Conservation (phyloP, 2,329 filamentous ascomycete species). For the Aspergillus vadensis region DNA sequence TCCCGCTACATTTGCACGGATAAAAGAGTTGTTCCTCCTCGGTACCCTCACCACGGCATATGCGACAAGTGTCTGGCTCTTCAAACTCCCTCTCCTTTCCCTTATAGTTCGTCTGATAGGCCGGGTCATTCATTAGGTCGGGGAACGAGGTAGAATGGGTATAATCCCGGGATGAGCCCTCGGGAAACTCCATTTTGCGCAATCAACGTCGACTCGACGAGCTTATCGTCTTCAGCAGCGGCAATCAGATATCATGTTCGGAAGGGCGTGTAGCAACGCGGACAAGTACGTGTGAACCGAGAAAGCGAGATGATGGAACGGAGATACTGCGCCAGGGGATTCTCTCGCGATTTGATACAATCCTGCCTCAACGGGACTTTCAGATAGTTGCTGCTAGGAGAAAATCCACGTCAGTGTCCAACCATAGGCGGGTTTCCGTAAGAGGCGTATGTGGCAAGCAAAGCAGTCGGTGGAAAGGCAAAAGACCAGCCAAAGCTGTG, state of each 20-base stretch:
- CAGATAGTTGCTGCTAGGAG: neutral
- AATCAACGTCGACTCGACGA: conserved; percentile 20
- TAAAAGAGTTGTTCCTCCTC: conserved; percentile 86
- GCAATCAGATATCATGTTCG: conserved; percentile 30
- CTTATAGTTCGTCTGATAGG: conserved; percentile 48
- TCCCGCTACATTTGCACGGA: conserved; percentile 97
- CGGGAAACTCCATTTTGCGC: conserved; percentile 32
- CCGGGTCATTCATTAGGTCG: conserved; percentile 61
- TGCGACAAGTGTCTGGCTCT: conserved; percentile 86
- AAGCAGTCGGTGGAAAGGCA: neutral
- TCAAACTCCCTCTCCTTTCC: conserved; percentile 43
- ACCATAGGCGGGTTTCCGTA: neutral
- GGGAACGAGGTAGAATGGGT: conserved; percentile 33
- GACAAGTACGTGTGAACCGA: neutral
- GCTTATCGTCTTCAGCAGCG: conserved; percentile 22
- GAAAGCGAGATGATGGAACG: neutral
- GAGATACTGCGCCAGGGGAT: neutral
- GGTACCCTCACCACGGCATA: conserved; percentile 88
- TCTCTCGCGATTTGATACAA: neutral
- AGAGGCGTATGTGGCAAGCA: neutral
- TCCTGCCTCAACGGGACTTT: neutral
- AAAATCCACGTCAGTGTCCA: neutral
- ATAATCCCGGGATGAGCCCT: conserved; percentile 25
- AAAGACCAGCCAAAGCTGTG: neutral
- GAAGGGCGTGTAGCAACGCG: neutral